A percentile compares a stretch with the other conserved stretches of the same genome.
Evolutionary conservation across 805 yeast species (phyloP).

Genomic region (Suhomyces sp.): DNA sequence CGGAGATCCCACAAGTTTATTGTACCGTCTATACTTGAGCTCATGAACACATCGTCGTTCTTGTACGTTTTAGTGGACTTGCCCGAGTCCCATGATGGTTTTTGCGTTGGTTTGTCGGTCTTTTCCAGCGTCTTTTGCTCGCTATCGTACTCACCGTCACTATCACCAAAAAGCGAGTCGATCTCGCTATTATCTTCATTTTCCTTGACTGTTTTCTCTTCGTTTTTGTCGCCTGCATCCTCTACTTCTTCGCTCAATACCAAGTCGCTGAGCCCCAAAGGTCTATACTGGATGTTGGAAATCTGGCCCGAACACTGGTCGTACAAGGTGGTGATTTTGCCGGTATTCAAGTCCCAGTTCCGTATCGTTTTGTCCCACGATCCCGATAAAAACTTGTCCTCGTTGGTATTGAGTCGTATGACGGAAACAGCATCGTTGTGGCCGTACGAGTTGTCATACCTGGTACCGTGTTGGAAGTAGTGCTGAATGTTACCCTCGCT

Average conservation of each 20-base stretch:
- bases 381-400: constrained; percentile 70
- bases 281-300: constrained; percentile 70
- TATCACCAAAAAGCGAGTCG: constrained; percentile 49
- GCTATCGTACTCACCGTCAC: constrained; percentile 30
- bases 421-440: constrained; percentile 79
- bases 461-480: constrained; percentile 49
- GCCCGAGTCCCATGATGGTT: constrained; percentile 11
- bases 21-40: constrained; percentile 82
- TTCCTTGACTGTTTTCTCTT: constrained; percentile 7
- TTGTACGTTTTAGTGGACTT: constrained; percentile 21
- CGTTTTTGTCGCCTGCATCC: not conserved
- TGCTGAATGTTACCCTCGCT: constrained; percentile 80
- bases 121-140: constrained; percentile 8
- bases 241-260: constrained; percentile 19
- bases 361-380: constrained; percentile 83
- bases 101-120: constrained; percentile 5
- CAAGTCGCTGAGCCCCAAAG: constrained; percentile 49
- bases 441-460: constrained; percentile 31
- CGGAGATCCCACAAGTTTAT: constrained; percentile 83
- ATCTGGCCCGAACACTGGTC: constrained; percentile 72
- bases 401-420: constrained; percentile 57
- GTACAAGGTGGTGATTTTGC: constrained; percentile 49
- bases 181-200: constrained; percentile 26
- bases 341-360: constrained; percentile 85
- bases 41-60: constrained; percentile 57